Evolutionary conservation across 1,139 yeast species (phyloP).

Genomic region (Geotrichum australiense): DNA sequence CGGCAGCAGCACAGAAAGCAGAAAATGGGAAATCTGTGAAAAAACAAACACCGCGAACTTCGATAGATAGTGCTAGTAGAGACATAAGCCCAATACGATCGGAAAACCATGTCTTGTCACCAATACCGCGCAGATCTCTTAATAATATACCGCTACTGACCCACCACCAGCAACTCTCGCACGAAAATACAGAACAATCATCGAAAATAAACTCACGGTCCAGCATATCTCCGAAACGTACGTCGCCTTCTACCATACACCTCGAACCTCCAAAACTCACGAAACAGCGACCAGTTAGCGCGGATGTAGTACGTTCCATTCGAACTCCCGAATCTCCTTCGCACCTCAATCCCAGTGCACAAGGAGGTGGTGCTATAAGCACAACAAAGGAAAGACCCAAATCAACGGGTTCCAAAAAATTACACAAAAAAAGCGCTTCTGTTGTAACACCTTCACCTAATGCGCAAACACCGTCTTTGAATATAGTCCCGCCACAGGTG

Average conservation of each 20-base stretch:
- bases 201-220: neutral
- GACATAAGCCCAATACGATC: conserved; percentile 1
- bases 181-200: neutral
- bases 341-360: neutral
- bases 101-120: conserved; percentile 10
- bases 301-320: conserved; percentile 7
- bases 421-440: neutral
- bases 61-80: conserved; percentile 1
- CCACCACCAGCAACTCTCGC: conserved; percentile 6
- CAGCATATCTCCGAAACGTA: conserved; percentile 10
- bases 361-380: neutral
- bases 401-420: conserved; percentile 6
- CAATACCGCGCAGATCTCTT: conserved; percentile 12
- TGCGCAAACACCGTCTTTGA: neutral
- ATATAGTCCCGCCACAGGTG: no score
- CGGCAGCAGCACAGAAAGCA: neutral
- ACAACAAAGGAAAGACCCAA: conserved; percentile 2
- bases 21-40: neutral
- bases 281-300: conserved; percentile 11
- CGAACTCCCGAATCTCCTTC: conserved; percentile 1
- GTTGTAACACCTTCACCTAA: neutral
- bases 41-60: neutral
- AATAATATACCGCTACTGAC: conserved; percentile 11
- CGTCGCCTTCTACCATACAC: neutral
- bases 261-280: conserved; percentile 2